These are phyloP conservation scores for Phytophthora syringae DNA, from an alignment of 352 stramenopile species.

Conservation along the genomic window DNA sequence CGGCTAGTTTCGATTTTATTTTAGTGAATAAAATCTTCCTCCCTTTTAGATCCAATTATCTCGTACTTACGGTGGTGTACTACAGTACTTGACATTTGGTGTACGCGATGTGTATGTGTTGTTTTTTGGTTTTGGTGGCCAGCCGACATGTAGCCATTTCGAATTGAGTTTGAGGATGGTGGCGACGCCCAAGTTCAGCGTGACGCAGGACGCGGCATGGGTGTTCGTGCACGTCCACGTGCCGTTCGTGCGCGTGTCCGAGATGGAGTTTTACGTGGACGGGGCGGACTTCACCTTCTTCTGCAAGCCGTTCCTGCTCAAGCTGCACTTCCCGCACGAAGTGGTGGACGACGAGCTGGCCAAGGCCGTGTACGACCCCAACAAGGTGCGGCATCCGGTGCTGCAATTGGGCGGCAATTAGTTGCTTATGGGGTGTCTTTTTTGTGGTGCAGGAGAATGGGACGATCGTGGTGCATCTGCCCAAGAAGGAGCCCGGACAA, in stretches of 20 bases:
- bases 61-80: conserved; percentile 2
- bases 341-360: conserved; percentile 90
- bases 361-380: conserved; percentile 92
- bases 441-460: conserved; percentile 82
- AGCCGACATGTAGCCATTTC: conserved; percentile 23
- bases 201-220: conserved; percentile 84
- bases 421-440: neutral
- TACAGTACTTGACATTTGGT: neutral
- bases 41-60: neutral
- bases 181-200: conserved; percentile 81
- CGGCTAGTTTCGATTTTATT: no score
- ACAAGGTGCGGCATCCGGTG: conserved; percentile 59
- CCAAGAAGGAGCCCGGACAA: conserved; percentile 87
- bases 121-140: conserved; percentile 11
- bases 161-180: conserved; percentile 86
- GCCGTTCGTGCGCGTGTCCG: conserved; percentile 90
- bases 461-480: conserved; percentile 92
- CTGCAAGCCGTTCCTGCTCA: conserved; percentile 98
- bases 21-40: no score
- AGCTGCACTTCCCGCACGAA: conserved; percentile 92
- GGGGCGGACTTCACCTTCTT: conserved; percentile 93
- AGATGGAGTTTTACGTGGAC: conserved; percentile 94
- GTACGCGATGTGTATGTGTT: neutral
- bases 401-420: conserved; percentile 8
- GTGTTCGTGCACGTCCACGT: conserved; percentile 90